Base-by-base conservation (phyloP, 306 rosid genomes). In the Vachellia collinsii region DNA sequence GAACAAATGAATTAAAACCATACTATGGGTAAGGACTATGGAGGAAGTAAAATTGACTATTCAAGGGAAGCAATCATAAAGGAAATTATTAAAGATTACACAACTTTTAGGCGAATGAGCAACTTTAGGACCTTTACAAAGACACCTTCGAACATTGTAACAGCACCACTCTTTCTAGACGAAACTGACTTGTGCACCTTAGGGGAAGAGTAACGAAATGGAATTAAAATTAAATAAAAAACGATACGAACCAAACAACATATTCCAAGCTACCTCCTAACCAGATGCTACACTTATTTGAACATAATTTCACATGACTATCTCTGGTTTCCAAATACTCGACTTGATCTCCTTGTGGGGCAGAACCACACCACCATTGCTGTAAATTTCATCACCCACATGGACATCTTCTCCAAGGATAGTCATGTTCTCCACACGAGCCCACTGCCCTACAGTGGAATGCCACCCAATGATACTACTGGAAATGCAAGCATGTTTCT, bases 331-430 rank as follows among this genome's bases (percentile, higher is more conserved):
- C 93, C 91, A 77, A 87, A 95, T 93, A 92, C 91, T 95, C 10
- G 98, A 77, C 82, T 91, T 95, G 87, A 95, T 93, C 91, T 95
- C 98, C 86, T 95, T 95, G 91, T 95, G 99, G 50, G 99, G 99
- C 88, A 95, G 84, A 74, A 95, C 98, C 59, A 95, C 97, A 10
- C 98, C 97, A 39, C 99, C 99, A 46, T 95, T 95, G 82, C 89
- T 95, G 89, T 95, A 95, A 76, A 95, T 77, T 79, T 95, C 99
- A 83, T 95, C 99, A 50, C 92, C 82, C 4, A 95, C 97, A 61
- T 95, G 95, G 74, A 95, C 99, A 82, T 95, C 99, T 87, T 95
- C 99, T 78, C 99, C 99, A 3, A 95, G 96, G 76, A 93, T 91
- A 19, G 98, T 95, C 94, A 95, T 95, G 83, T 95, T 95, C 85